Evolutionary conservation across 2,329 filamentous ascomycete genomes (phyloP).

Genomic region (Pseudofabraea citricarpa): DNA sequence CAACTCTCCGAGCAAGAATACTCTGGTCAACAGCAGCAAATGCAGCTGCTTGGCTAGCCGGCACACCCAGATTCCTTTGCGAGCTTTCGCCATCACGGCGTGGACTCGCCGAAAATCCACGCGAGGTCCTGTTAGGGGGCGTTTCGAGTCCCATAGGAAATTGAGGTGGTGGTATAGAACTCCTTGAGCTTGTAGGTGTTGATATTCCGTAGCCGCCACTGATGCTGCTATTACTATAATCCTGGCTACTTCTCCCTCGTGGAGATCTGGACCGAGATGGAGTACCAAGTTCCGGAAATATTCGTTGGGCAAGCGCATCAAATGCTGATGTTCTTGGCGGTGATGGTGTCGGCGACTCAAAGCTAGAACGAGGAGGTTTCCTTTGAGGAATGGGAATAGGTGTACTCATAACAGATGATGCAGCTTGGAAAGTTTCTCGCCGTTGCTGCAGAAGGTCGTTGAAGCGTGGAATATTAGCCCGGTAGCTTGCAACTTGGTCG

Average conservation of each 20-base stretch:
- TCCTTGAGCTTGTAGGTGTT: slow-evolving; percentile 17
- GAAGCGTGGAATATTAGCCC: slow-evolving; percentile 63
- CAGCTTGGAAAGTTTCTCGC: slow-evolving; percentile 59
- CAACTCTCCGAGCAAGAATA: slow-evolving; percentile 51
- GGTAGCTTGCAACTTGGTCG: slow-evolving; percentile 58
- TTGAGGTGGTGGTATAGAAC: slow-evolving; percentile 15
- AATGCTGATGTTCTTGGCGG: slow-evolving; percentile 50
- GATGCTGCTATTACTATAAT: slow-evolving; percentile 15
- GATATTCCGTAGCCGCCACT: slow-evolving; percentile 19
- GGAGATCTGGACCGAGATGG: slow-evolving; percentile 27
- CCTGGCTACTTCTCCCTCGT: slow-evolving; percentile 22
- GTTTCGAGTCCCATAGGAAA: slow-evolving; percentile 18
- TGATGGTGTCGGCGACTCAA: slow-evolving; percentile 42
- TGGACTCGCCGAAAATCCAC: slow-evolving; percentile 21
- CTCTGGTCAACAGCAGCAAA: slow-evolving; percentile 62
- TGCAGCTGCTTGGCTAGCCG: slow-evolving; percentile 47
- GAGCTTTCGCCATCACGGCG: slow-evolving; percentile 10
- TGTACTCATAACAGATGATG: slow-evolving; percentile 33
- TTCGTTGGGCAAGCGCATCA: slow-evolving; percentile 58
- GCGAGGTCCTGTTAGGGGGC: slow-evolving; percentile 17
- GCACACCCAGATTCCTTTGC: slow-evolving; percentile 9
- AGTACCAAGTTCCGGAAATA: slow-evolving; percentile 46
- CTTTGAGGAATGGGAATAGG: slow-evolving; percentile 21
- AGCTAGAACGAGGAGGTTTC: slow-evolving; percentile 35
- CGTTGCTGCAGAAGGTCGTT: slow-evolving; percentile 65